A percentile compares a stretch with the other conserved stretches of the same genome.
phyloP scores from a whole-genome alignment of 768 basidiomycete genomes.

The Hypsizygus marmoreus region DNA sequence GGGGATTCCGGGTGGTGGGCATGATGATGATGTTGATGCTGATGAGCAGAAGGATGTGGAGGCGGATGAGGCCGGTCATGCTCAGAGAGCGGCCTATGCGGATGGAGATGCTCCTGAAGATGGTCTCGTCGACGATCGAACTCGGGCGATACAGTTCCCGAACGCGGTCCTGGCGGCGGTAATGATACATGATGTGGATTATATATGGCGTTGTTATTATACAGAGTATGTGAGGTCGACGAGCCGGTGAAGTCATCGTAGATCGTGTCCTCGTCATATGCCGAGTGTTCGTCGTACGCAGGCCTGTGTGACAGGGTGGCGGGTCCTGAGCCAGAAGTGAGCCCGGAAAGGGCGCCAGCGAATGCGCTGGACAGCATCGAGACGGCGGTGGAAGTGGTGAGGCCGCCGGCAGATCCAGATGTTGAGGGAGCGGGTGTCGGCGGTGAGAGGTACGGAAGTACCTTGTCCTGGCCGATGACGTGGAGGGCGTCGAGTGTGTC shows the following conservation, averaged over 20 bases:
- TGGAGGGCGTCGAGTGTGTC: slow-evolving; percentile 52
- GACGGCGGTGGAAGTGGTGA: slow-evolving; percentile 1
- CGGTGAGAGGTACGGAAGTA: slow-evolving; percentile 46
- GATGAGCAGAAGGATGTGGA: not conserved
- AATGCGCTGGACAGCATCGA: slow-evolving; percentile 15
- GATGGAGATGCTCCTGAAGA: not conserved
- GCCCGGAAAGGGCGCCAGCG: slow-evolving; percentile 6
- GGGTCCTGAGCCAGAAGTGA: too few species aligned
- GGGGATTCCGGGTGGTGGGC: not conserved
- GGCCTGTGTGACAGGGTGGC: not conserved
- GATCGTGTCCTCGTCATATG: not conserved
- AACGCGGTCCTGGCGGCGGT: not conserved
- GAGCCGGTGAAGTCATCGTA: not conserved
- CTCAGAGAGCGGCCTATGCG: not conserved
- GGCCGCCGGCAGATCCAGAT: slow-evolving; percentile 15
- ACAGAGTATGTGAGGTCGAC: not conserved
- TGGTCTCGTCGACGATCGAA: not conserved
- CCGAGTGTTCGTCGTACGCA: not conserved
- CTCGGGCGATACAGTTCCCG: too few species aligned
- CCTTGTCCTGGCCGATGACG: slow-evolving; percentile 47
- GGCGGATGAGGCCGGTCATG: not conserved
- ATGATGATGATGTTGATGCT: not conserved
- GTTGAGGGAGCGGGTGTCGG: slow-evolving; percentile 20
- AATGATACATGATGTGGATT: not conserved
- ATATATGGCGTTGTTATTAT: not conserved